Base-by-base conservation (phyloP, 2,329 filamentous ascomycete species). In the Cladophialophora carrionii region DNA sequence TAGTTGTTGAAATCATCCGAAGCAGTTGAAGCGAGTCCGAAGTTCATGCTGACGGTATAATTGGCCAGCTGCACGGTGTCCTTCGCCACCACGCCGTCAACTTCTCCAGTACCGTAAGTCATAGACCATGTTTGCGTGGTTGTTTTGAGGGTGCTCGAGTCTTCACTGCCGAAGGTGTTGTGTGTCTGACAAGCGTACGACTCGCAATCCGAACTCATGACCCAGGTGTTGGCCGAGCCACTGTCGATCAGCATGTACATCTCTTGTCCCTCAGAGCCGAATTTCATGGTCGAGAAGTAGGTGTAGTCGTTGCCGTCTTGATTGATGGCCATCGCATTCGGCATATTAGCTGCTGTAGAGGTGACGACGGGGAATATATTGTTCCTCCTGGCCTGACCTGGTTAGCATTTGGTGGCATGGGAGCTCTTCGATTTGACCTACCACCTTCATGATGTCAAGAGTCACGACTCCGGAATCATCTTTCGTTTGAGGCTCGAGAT, bases 1-100 rank as follows among this genome's bases (percentile, higher is more conserved):
- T 94, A 96, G 59, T 85, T 84, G 31, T 81, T 78, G 75, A 96
- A 96, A 68, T 95, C 88, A 58, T 86, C 78, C 0, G 90, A 92
- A 1, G 90, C 90, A 26, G 83, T 83, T 37, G 84, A 85, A 24
- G 90, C 91, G 65, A 93, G 78, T 4, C 92, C 92, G 72, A 96
- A 90, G 2, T 85, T 81, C 71, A 92, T 83, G 1, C 82, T 76
- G 14, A 91, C 74, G 49, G 82, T 84, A 67, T 93, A 80, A 17
- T 85, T 86, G 1, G 87, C 90, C 69, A 96, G 78, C 3, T 82
- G 81, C 24, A 95, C 74, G 0, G 80, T 87, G 72, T 96, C 92
- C 9, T 81, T 83, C 6, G 84, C 88, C 49, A 90, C 78, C 14
- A 79, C 78, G 7, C 92, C 92, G 14, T 80, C 83, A 20, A 96